These are phyloP conservation scores for Oryza meyeriana DNA, from an alignment of 176 grass and related monocot genomes.

Conservation along the genomic window DNA sequence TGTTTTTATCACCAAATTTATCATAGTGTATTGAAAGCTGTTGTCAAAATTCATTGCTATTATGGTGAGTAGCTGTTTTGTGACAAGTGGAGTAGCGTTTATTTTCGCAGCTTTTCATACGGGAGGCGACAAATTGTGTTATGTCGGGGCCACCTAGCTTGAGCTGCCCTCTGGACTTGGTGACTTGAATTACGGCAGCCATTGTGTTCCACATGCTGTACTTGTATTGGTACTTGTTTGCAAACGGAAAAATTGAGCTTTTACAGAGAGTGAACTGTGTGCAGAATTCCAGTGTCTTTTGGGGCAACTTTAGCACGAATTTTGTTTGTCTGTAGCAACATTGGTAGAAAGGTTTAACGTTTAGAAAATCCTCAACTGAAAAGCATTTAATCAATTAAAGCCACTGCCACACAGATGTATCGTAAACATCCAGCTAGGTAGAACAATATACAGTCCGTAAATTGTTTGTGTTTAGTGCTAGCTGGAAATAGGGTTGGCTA, in stretches of 20 bases:
- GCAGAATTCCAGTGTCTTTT: not conserved
- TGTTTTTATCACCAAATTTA: not conserved
- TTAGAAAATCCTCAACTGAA: not conserved
- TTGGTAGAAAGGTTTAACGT: not conserved
- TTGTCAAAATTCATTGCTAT: too few relatives aligned
- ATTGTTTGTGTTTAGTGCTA: conserved; percentile 2
- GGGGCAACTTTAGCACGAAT: not conserved
- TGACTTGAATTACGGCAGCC: not conserved
- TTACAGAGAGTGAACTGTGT: too few relatives aligned
- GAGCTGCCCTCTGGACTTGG: not conserved
- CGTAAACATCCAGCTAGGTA: not conserved
- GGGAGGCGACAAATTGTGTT: not conserved
- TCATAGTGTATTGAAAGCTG: not conserved
- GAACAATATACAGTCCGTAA: not conserved
- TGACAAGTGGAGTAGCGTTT: not conserved
- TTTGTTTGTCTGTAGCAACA: not conserved
- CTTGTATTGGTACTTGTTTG: not conserved
- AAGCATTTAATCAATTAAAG: not conserved
- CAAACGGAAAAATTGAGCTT: not conserved
- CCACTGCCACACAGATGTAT: not conserved
- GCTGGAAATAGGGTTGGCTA: too few relatives aligned
- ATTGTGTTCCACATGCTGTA: not conserved
- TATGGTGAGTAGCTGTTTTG: too few relatives aligned
- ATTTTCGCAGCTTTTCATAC: not conserved
- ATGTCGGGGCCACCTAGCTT: not conserved